Conservation (phyloP, 2,329 filamentous ascomycete genomes). For the Fusarium tuaranense region DNA sequence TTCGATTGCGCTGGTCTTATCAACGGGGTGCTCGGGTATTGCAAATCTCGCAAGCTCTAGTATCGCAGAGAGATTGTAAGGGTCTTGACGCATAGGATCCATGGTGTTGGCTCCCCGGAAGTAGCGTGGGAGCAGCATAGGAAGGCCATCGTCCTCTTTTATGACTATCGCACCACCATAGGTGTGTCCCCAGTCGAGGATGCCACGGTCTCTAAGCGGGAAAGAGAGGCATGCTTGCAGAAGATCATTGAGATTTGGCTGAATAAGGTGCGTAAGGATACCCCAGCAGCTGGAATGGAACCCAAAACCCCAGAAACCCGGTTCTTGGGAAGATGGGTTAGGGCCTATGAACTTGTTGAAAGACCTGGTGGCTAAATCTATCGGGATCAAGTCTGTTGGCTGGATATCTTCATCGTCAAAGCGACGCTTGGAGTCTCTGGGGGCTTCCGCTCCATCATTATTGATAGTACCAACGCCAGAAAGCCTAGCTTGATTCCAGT, state of each 20-base stretch:
- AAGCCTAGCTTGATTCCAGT: not conserved
- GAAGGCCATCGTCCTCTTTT: not conserved
- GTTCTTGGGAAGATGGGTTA: too few species aligned
- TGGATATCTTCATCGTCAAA: not conserved
- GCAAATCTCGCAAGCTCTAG: not conserved
- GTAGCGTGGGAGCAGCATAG: not conserved
- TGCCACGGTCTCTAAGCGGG: not conserved
- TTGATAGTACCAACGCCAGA: not conserved
- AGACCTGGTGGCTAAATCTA: not conserved
- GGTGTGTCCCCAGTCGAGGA: slow-evolving; percentile 28
- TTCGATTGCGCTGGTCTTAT: not conserved
- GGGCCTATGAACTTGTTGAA: not conserved
- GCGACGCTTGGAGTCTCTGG: not conserved
- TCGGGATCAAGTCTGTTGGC: not conserved
- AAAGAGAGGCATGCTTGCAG: slow-evolving; percentile 21
- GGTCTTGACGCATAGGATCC: slow-evolving; percentile 1
- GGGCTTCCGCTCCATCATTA: not conserved
- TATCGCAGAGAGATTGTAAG: not conserved
- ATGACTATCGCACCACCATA: slow-evolving; percentile 9
- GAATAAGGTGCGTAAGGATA: slow-evolving; percentile 1
- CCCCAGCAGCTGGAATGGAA: slow-evolving; percentile 23
- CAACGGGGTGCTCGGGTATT: not conserved
- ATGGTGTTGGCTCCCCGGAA: not conserved
- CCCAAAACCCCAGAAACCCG: slow-evolving; percentile 23
- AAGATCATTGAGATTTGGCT: not conserved